Percentiles rank a stretch among this genome's conserved stretches.
These are phyloP conservation scores for Starmerella potacharoeniae DNA, from an alignment of 805 yeast species.

Conservation along the genomic window DNA sequence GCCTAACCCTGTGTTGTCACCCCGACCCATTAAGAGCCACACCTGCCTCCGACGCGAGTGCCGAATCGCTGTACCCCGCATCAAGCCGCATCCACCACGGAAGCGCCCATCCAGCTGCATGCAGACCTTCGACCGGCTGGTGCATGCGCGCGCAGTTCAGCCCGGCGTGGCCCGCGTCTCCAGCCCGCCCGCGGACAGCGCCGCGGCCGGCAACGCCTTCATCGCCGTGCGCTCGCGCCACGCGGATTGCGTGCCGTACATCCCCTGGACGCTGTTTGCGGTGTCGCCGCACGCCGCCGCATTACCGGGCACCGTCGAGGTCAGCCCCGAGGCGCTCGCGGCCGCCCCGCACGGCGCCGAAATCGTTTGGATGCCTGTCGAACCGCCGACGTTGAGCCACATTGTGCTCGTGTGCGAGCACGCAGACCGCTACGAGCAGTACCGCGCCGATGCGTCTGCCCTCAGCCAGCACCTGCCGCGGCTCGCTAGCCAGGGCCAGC, in stretches of 20 bases:
- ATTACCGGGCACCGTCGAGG: not conserved
- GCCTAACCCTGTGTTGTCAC: not conserved
- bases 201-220: slow-evolving; percentile 2
- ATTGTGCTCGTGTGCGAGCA: slow-evolving; percentile 35
- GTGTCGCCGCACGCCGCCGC: not conserved
- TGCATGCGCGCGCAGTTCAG: not conserved
- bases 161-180: slow-evolving; percentile 2
- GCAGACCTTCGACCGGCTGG: not conserved
- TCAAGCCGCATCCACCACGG: not conserved
- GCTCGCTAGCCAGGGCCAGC: slow-evolving; percentile 35
- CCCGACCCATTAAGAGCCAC: not conserved
- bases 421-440: slow-evolving; percentile 36
- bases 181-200: not conserved
- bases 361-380: slow-evolving; percentile 8
- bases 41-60: not conserved
- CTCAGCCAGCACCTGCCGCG: slow-evolving; percentile 25
- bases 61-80: slow-evolving; percentile 3
- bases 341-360: slow-evolving; percentile 2
- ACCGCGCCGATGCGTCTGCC: not conserved
- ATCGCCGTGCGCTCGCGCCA: slow-evolving; percentile 13
- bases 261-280: slow-evolving; percentile 13
- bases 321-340: slow-evolving; percentile 8
- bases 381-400: slow-evolving; percentile 28
- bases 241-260: slow-evolving; percentile 8
- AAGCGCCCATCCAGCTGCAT: not conserved